Percentiles rank a stretch among this genome's conserved stretches.
These are phyloP conservation scores for Steccherinum ochraceum DNA, from an alignment of 768 basidiomycete genomes.

Conservation along the genomic window DNA sequence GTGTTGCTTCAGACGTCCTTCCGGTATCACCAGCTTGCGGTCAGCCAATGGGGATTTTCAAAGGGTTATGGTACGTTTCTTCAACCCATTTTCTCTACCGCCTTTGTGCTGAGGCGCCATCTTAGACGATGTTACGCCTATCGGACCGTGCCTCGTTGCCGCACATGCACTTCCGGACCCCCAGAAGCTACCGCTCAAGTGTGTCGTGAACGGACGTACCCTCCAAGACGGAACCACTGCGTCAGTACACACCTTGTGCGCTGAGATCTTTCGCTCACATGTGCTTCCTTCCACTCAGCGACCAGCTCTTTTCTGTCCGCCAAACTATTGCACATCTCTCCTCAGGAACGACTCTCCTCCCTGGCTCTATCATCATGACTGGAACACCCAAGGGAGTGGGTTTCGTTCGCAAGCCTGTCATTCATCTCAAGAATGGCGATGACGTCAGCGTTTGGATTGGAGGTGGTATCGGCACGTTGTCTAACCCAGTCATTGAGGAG, in stretches of 20 bases:
- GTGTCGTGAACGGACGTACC: conserved; percentile 56
- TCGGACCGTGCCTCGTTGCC: conserved; percentile 79
- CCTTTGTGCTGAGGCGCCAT: no score
- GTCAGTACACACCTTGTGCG: conserved; percentile 26
- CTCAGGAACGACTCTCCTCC: conserved; percentile 76
- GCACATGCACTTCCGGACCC: conserved; percentile 58
- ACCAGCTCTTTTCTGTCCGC: conserved; percentile 76
- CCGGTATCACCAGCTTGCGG: conserved; percentile 73
- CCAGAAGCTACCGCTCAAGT: conserved; percentile 55
- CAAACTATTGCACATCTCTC: conserved; percentile 77
- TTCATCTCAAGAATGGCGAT: conserved; percentile 72
- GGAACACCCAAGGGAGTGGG: conserved; percentile 82
- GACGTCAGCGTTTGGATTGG: conserved; percentile 62
- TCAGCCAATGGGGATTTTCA: conserved; percentile 84
- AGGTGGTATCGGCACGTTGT: conserved; percentile 70
- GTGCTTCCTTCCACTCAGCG: conserved; percentile 32
- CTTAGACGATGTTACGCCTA: conserved; percentile 65
- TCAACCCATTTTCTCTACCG: no score
- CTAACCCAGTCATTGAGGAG: conserved; percentile 77
- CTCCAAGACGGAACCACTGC: conserved; percentile 77
- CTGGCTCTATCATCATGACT: conserved; percentile 79
- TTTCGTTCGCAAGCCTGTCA: conserved; percentile 62
- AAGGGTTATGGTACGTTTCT: conserved; percentile 70
- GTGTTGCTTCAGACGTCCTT: conserved; percentile 55
- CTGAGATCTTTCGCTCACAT: no score